A percentile compares a stretch with the other conserved stretches of the same genome.
phyloP scores from a whole-genome alignment of 1,139 yeast species.

The Sugiyamaella sp. region DNA sequence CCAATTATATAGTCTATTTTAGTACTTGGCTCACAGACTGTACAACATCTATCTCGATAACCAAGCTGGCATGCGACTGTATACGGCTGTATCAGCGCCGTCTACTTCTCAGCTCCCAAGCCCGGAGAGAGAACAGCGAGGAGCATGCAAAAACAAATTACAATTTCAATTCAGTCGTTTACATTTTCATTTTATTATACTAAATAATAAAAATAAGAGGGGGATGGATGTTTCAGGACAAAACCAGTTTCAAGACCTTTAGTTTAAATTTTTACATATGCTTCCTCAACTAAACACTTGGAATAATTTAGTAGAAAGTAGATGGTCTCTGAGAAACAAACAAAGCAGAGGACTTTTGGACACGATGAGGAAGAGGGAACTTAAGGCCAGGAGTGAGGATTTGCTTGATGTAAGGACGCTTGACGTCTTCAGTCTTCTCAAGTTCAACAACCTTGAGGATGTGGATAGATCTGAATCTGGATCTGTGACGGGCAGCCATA shows the following conservation, averaged over 20 bases:
- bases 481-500: constrained; percentile 99
- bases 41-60: too few relatives aligned
- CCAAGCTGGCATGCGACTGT: too few relatives aligned
- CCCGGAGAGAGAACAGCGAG: not conserved
- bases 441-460: constrained; percentile 94
- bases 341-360: constrained; percentile 85
- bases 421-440: constrained; percentile 96
- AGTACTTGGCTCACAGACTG: too few relatives aligned
- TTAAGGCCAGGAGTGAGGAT: constrained; percentile 93
- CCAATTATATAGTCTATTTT: too few relatives aligned
- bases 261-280: constrained; percentile 9
- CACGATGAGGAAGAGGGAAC: constrained; percentile 99
- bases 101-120: not conserved
- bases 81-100: not conserved
- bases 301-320: constrained; percentile 77
- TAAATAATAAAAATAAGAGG: constrained; percentile 17
- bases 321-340: constrained; percentile 94
- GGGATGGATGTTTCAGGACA: constrained; percentile 4
- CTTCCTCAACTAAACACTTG: constrained; percentile 7
- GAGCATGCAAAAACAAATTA: not conserved
- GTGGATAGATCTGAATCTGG: constrained; percentile 99
- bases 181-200: constrained; percentile 20
- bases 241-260: not conserved
- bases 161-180: constrained; percentile 9
- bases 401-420: constrained; percentile 99